Evolutionary conservation across 148 eudicot genomes (phyloP).

Genomic region (Limonium bicolor): DNA sequence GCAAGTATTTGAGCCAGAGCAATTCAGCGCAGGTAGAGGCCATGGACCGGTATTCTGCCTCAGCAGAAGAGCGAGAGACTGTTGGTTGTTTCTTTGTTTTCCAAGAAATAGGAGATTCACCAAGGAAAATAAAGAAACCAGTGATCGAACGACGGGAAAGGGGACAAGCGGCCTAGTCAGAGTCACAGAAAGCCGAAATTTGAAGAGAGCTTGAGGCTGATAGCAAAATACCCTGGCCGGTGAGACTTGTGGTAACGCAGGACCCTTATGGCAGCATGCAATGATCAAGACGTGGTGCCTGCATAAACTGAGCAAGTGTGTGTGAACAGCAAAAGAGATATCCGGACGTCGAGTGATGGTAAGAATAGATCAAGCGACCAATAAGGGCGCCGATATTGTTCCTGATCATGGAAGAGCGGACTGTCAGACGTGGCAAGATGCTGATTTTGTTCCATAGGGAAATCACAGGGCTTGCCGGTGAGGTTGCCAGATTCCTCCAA

Average conservation of each 20-base stretch:
- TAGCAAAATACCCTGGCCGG: neutral
- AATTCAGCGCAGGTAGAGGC: too few species aligned
- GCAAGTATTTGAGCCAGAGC: too few species aligned
- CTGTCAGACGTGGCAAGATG: neutral
- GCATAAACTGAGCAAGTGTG: neutral
- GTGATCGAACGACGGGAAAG: too few species aligned
- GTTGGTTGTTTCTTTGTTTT: neutral
- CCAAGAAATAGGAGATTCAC: too few species aligned
- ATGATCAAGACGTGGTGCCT: neutral
- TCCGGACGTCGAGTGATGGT: neutral
- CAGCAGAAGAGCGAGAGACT: neutral
- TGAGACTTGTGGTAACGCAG: neutral
- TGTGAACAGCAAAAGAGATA: neutral
- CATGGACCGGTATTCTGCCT: too few species aligned
- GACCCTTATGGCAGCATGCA: neutral
- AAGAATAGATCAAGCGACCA: neutral
- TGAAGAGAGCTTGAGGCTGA: neutral
- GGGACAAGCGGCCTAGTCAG: too few species aligned
- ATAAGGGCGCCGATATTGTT: neutral
- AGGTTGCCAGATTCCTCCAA: neutral
- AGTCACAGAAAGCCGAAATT: neutral
- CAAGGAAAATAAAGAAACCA: too few species aligned
- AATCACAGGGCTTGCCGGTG: neutral
- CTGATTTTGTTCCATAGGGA: too few species aligned
- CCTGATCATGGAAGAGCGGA: neutral